These are phyloP conservation scores for Umbelopsis vinacea DNA, from an alignment of 192 early-diverging fungal species.

Conservation along the genomic window DNA sequence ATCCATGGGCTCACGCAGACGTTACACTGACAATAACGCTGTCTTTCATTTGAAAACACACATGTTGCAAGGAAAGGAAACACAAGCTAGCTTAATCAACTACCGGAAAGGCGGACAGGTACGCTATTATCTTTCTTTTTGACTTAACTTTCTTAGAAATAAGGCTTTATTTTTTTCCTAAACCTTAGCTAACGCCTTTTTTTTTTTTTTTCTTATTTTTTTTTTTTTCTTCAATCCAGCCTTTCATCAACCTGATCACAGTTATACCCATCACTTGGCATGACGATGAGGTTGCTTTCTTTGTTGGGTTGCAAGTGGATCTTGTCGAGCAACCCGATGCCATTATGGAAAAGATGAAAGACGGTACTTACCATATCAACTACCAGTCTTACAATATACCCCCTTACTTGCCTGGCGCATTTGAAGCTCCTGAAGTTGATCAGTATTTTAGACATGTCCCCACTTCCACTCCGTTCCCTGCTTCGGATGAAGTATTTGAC, in stretches of 20 bases:
- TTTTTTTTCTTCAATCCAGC: conserved; percentile 27
- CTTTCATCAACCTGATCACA: conserved; percentile 69
- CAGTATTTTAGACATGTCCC: conserved; percentile 46
- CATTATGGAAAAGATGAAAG: conserved; percentile 66
- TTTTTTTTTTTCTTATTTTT: no score
- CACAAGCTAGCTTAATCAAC: conserved; percentile 65
- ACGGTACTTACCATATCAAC: conserved; percentile 58
- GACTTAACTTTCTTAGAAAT: no score
- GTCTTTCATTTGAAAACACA: conserved; percentile 51
- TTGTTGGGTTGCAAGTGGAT: conserved; percentile 68
- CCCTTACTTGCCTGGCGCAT: conserved; percentile 42
- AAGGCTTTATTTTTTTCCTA: no score
- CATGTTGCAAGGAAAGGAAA: conserved; percentile 52
- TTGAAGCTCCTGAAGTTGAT: conserved; percentile 30
- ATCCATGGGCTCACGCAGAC: conserved; percentile 46
- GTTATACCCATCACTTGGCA: conserved; percentile 55
- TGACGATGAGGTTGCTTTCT: conserved; percentile 53
- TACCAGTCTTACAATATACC: conserved; percentile 49
- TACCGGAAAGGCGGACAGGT: conserved; percentile 62
- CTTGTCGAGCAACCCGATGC: conserved; percentile 70
- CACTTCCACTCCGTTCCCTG: conserved; percentile 34
- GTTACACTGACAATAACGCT: conserved; percentile 55
- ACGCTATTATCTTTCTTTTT: background rate
- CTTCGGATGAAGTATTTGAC: conserved; percentile 39
- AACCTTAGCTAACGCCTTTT: no score